Evolutionary conservation across 139 green algal species (phyloP), one percentile per base, ranked within the genome.

Genomic region (Haematococcus sp.): DNA sequence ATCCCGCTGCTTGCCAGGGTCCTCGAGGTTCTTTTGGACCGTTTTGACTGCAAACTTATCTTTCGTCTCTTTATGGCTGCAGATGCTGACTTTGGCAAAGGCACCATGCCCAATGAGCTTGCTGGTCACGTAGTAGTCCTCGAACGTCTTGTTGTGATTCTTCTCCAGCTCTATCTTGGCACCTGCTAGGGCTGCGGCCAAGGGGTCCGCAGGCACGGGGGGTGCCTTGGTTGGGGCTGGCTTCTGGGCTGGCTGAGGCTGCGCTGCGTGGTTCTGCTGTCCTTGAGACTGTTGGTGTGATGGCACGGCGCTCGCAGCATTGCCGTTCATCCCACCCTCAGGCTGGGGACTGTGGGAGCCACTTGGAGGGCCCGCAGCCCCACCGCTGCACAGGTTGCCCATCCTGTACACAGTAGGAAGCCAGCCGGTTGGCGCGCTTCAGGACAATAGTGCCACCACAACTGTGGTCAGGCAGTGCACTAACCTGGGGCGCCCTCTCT

Each of bases 51-150:
- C 83, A 55, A 60, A 84, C 56, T 82, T 65, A 40, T 81, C 74
- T n/a, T 78, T 49, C 35, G 78, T 84, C n/a, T 74, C 35, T 23
- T 79, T 79, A n/a, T 84, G 73, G 5, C 32, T 75, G 70, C 74
- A 81, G 20, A 81, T 81, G 54, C 69, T 76, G 11, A 84, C 79
- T 70, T 88, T 88, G 54, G 79, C 79, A 44, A 86, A 88, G 13
- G 83, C 83, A 7, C 83, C 83, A 61, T 86, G 79, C 1, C 83
- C 83, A 28, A 88, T 71, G 23, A 88, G 76, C 61, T 85, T 84
- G 67, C 67, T 81, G 22, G 75, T 61, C 35, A 67, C 64, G 44
- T 85, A 88, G 3, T 66, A 30, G 30, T 75, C 63, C 16, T 77
- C 61, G 30, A 88, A 81, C 1, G 66, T 64, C 9, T 49, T 55